Base-by-base conservation (phyloP, 306 rosid genomes). In the Begonia fuchsioides region DNA sequence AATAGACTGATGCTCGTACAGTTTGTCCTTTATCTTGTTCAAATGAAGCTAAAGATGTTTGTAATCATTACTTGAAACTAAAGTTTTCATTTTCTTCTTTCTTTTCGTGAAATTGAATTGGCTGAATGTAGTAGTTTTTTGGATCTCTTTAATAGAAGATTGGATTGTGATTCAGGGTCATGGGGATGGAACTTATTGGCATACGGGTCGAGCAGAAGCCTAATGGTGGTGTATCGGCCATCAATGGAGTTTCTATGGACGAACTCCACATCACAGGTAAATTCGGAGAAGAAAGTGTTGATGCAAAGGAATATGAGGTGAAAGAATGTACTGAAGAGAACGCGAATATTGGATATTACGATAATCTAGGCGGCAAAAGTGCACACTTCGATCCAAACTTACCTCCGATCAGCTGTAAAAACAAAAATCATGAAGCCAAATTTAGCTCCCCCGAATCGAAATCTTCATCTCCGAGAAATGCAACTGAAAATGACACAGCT, bases 161-260 rank as follows among this genome's bases (percentile, higher is more conserved):
- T 26, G 35, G 35, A 26, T 26, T 26, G 0, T 12, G 17, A 53
- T 72, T 92, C 87, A 85, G 98, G 26, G 64, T 63, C 52, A 92
- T 92, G 96, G 96, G 96, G 57, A 82, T 87, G 64, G 99, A 92
- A 77, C 66, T 82, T 51, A 57, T 76, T 39, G 88, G 92, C 71
- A 57, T 68, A 32, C 66, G 26, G 66, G 60, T 56, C 61, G 65
- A 71, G 63, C 72, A 59, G 66, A 68, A 71, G 65, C 72, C 69
- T 48, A 84, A 63, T 46, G 71, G 62, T 54, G 19, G 38, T 8
- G 15, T 49, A 32, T 63, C 40, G 32, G 50, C 70, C 54, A 52
- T 79, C 53, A 66, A 66, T 66, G 84, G 84, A 13, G 52, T 59
- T 57, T 68, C 76, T 64, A 56, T 53, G 47, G 87, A 70, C 17